These are phyloP conservation scores for Ophiostoma tasmaniense DNA, from an alignment of 2,329 filamentous ascomycete species.

Conservation along the genomic window DNA sequence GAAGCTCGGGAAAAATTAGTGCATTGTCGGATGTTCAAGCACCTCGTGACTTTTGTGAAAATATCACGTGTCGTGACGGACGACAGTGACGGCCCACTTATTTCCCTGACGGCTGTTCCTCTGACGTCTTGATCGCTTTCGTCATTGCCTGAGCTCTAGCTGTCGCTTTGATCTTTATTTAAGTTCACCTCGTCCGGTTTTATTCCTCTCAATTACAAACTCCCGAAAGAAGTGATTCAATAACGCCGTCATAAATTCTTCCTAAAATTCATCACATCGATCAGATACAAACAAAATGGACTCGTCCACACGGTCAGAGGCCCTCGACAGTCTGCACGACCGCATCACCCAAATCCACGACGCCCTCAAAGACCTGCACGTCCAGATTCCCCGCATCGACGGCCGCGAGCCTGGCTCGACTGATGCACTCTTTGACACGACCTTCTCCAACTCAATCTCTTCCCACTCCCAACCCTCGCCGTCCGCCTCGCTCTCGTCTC, in stretches of 20 bases:
- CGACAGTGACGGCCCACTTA: background rate
- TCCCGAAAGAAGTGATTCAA: too few relatives aligned
- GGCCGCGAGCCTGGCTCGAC: slow-evolving; percentile 33
- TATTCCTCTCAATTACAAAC: background rate
- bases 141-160: background rate
- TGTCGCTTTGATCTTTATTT: background rate
- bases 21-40: background rate
- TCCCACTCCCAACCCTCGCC: background rate
- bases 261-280: background rate
- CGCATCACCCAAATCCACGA: slow-evolving; percentile 52
- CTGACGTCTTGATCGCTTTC: slow-evolving; percentile 12
- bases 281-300: background rate
- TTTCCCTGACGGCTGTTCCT: slow-evolving; percentile 15
- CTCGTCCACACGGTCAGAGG: background rate
- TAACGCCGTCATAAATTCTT: background rate
- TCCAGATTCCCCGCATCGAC: slow-evolving; percentile 52
- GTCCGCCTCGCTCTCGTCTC: background rate
- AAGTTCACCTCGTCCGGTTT: background rate
- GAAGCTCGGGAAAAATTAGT: slow-evolving; percentile 5
- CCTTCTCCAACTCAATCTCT: background rate
- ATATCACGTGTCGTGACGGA: background rate
- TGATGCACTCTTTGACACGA: background rate
- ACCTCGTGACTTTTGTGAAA: background rate
- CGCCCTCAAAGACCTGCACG: slow-evolving; percentile 48
- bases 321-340: slow-evolving; percentile 53